A percentile compares a stretch with the other conserved stretches of the same genome.
Conservation (phyloP, 495 filamentous ascomycete genomes). For the Bathelium albidoporum region DNA sequence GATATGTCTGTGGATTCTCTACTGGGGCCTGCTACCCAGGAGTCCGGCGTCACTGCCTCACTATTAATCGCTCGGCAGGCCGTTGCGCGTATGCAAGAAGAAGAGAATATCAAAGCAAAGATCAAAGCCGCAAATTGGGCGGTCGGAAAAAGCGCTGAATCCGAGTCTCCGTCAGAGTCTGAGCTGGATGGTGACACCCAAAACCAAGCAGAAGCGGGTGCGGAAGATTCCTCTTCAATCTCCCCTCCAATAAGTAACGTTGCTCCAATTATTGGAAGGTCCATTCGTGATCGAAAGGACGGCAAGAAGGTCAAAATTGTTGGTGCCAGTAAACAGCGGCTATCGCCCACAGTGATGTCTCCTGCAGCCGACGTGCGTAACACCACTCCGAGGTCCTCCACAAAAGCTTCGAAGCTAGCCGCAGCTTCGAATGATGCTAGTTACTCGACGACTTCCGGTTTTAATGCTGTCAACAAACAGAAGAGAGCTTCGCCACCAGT, state of each 20-base stretch:
- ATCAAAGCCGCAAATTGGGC: neutral
- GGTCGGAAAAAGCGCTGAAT: neutral
- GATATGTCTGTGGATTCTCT: neutral
- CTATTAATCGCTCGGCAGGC: neutral
- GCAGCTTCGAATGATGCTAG: neutral
- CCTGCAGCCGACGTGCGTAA: neutral
- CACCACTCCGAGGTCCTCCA: neutral
- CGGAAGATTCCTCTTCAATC: neutral
- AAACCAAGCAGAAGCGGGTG: neutral
- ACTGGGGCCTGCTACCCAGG: neutral
- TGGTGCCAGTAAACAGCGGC: neutral
- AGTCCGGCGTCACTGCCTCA: neutral
- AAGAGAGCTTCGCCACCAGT: neutral
- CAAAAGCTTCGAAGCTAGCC: neutral
- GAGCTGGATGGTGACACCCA: neutral
- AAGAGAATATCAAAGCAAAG: neutral
- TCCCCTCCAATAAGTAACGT: neutral
- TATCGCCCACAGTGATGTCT: neutral
- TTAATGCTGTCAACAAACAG: neutral
- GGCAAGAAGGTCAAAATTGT: slow-evolving; percentile 2
- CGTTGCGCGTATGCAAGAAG: neutral
- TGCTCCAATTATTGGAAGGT: neutral
- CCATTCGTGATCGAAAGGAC: neutral
- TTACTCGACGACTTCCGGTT: neutral
- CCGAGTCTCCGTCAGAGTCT: neutral